A percentile compares a stretch with the other conserved stretches of the same genome.
These are phyloP conservation scores for Tricholoma sp. DNA, from an alignment of 768 basidiomycete species.

Conservation along the genomic window DNA sequence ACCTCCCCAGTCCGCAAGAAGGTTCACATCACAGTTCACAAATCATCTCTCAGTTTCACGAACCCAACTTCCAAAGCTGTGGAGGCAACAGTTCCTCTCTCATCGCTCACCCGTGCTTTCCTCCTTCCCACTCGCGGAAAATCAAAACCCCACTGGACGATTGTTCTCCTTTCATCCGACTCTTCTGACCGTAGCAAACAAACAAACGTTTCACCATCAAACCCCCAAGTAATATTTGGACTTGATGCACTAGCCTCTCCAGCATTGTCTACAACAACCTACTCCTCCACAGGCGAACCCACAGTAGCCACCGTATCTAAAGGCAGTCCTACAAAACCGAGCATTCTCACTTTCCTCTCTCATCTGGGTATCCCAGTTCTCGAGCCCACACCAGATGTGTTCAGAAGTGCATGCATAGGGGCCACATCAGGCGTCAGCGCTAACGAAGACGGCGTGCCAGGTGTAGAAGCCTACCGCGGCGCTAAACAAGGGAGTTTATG, in stretches of 20 bases:
- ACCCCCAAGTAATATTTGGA: conserved; percentile 65
- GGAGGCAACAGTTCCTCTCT: conserved; percentile 48
- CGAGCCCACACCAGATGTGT: conserved; percentile 45
- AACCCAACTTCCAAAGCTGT: conserved; percentile 43
- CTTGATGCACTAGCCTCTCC: conserved; percentile 52
- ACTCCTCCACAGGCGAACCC: conserved; percentile 20
- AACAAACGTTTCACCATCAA: conserved; percentile 24
- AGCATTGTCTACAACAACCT: conserved; percentile 39
- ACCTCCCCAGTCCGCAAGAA: conserved; percentile 76
- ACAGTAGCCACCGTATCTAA: conserved; percentile 33
- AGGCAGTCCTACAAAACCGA: conserved; percentile 46
- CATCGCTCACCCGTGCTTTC: conserved; percentile 55
- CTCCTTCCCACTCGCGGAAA: conserved; percentile 74
- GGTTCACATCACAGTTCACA: conserved; percentile 57
- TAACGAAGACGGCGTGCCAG: conserved; percentile 44
- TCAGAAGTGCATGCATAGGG: conserved; percentile 49
- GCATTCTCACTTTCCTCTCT: conserved; percentile 48
- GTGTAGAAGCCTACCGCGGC: conserved; percentile 65
- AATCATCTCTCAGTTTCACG: conserved; percentile 44
- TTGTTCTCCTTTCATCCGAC: conserved; percentile 58
- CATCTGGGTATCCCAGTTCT: conserved; percentile 38
- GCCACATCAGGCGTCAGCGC: conserved; percentile 29
- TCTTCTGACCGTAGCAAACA: conserved; percentile 39
- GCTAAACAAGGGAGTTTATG: conserved; percentile 69
- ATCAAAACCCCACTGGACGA: conserved; percentile 66